These are phyloP conservation scores for Aspergillus proliferans DNA, from an alignment of 2,329 filamentous ascomycete species.

Conservation along the genomic window DNA sequence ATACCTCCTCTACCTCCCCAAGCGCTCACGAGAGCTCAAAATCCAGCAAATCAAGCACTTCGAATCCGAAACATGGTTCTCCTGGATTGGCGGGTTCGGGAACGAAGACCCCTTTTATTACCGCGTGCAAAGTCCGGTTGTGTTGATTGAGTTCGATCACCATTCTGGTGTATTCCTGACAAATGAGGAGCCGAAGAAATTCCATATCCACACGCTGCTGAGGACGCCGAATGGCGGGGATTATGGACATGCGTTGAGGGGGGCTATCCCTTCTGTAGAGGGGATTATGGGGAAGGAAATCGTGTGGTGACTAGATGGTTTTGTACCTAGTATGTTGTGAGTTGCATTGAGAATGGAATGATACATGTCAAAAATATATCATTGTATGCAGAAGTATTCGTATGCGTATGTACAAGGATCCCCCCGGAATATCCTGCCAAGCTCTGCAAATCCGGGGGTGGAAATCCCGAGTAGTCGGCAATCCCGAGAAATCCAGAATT, in stretches of 20 bases:
- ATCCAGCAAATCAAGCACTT: constrained; percentile 50
- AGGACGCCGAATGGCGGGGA: constrained; percentile 69
- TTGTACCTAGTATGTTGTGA: neutral
- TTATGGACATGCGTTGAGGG: constrained; percentile 57
- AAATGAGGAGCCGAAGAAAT: constrained; percentile 67
- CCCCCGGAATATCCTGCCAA: neutral
- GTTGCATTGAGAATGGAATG: neutral
- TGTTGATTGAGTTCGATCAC: constrained; percentile 72
- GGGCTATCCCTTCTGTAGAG: constrained; percentile 28
- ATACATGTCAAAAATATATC: too few relatives aligned
- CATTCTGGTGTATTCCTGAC: constrained; percentile 72
- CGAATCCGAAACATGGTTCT: constrained; percentile 68
- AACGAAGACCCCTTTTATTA: constrained; percentile 70
- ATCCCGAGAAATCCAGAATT: constrained; percentile 3
- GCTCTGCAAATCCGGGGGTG: neutral
- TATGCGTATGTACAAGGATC: neutral
- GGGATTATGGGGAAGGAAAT: constrained; percentile 34
- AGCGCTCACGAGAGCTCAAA: constrained; percentile 47
- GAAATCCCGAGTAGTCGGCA: constrained; percentile 8
- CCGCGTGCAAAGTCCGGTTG: constrained; percentile 67
- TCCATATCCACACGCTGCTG: constrained; percentile 70
- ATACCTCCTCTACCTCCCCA: constrained; percentile 64
- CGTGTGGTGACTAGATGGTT: constrained; percentile 17
- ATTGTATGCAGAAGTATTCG: neutral
- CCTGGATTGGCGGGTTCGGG: constrained; percentile 65